Conservation (phyloP, 2,329 filamentous ascomycete species). For the Aspergillus sp. region DNA sequence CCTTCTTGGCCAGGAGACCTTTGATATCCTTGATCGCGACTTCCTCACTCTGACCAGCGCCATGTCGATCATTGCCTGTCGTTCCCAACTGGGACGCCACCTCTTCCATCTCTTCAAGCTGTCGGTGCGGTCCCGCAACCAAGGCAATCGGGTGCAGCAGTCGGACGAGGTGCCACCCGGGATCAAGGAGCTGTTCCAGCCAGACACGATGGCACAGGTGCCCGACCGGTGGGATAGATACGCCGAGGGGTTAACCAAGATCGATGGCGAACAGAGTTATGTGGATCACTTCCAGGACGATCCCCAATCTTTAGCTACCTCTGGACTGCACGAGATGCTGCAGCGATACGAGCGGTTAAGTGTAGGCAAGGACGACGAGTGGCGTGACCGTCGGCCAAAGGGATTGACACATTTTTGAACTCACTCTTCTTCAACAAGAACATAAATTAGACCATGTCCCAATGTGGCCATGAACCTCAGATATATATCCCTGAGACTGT, state of each 20-base stretch:
- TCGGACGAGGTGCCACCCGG: slow-evolving; percentile 18
- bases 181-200: slow-evolving; percentile 20
- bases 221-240: slow-evolving; percentile 15
- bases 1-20: slow-evolving; percentile 22
- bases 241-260: slow-evolving; percentile 16
- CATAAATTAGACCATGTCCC: not conserved
- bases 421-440: too few species aligned
- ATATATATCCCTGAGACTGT: not conserved
- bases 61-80: slow-evolving; percentile 27
- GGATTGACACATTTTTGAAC: not conserved
- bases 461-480: not conserved
- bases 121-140: slow-evolving; percentile 23
- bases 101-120: slow-evolving; percentile 31
- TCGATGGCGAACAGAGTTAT: slow-evolving; percentile 14
- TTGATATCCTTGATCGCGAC: slow-evolving; percentile 29
- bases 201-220: not conserved
- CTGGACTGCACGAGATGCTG: slow-evolving; percentile 26
- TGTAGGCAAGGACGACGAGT: slow-evolving; percentile 20
- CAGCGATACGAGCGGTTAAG: slow-evolving; percentile 27
- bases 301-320: slow-evolving; percentile 8
- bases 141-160: slow-evolving; percentile 16
- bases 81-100: slow-evolving; percentile 26
- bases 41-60: slow-evolving; percentile 28
- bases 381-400: not conserved
- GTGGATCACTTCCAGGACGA: not conserved